Evolutionary conservation across 2,329 filamentous ascomycete genomes (phyloP), one percentile per base, ranked within the genome.

Genomic region (Daldinia sp.): DNA sequence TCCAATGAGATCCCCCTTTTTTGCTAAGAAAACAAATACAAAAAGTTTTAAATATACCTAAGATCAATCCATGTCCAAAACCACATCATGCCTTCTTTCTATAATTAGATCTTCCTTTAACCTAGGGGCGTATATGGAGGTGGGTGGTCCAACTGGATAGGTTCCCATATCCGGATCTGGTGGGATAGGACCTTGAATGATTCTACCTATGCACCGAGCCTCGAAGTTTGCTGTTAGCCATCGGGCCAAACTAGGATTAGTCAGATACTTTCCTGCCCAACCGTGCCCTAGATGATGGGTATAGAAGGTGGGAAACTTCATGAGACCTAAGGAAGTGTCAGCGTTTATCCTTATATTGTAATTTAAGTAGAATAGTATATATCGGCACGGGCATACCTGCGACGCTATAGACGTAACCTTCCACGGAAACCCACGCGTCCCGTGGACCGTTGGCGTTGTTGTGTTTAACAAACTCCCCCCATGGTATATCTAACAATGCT

Each of bases 391-490:
- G 58, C 64, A 37, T 53, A 69, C 67, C 11, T 3, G 59, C 66
- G 2, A 64, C 58, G 17, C 68, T 58, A 8, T 62, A 68, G 11
- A 68, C 52, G 2, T 50, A 34, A 9, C 30, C 56, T 2, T 57
- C 39, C 3, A 64, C 19, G 8, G 34, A 34, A 5, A 64, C 58
- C 47, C 54, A 63, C 13, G 63, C 63, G 2, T 63, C 60, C 1
- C 30, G 19, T 8, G 9, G 10, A n/a, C 17, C 29, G 0, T 27
- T 13, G 10, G 59, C 35, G 13, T 67, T 30, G n/a, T 39, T 25
- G n/a, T 64, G 56, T 23, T 45, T 58, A 2, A 13, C 9, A 4
- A 69, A n/a, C 45, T 69, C 67, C 4, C 53, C 54, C 0, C 11
- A 1, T 3, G 65, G 63, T 11, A 69, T 68, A 29, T 59, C 45